Evolutionary conservation across 768 basidiomycete species (phyloP).

Genomic region (Lyophyllum shimeji): DNA sequence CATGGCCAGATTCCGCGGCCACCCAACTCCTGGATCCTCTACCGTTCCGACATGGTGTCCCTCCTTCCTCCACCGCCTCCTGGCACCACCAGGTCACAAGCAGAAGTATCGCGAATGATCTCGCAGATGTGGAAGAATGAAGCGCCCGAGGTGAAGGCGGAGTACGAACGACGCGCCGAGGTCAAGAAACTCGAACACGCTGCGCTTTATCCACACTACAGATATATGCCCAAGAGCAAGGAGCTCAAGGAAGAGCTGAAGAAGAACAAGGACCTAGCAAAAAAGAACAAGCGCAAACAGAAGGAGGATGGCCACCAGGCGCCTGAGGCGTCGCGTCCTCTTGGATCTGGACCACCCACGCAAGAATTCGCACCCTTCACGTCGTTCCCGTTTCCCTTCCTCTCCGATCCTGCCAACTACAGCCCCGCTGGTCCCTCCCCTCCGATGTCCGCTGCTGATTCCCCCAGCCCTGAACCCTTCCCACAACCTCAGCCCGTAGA

Average conservation of each 20-base stretch:
- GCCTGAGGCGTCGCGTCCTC: slow-evolving; percentile 3
- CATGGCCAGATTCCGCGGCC: slow-evolving; percentile 55
- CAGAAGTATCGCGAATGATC: slow-evolving; percentile 63
- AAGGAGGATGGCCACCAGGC: background rate
- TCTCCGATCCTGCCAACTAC: slow-evolving; percentile 26
- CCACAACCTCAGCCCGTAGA: background rate
- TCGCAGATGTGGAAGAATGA: slow-evolving; percentile 65
- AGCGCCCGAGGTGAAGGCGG: slow-evolving; percentile 39
- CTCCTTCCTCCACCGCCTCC: slow-evolving; percentile 35
- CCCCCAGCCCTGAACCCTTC: slow-evolving; percentile 34
- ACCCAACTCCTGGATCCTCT: slow-evolving; percentile 83
- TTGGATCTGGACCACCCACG: background rate
- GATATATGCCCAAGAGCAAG: slow-evolving; percentile 55
- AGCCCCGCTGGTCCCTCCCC: slow-evolving; percentile 50
- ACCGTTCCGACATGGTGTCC: slow-evolving; percentile 60
- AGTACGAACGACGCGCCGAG: slow-evolving; percentile 56
- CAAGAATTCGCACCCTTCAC: slow-evolving; percentile 11
- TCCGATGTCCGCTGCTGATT: slow-evolving; percentile 49
- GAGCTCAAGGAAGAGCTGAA: slow-evolving; percentile 41
- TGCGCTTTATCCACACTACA: slow-evolving; percentile 52
- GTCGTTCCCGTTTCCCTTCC: slow-evolving; percentile 17
- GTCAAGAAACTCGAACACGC: slow-evolving; percentile 52
- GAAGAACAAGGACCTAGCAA: slow-evolving; percentile 35
- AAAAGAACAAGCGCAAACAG: slow-evolving; percentile 6
- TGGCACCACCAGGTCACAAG: slow-evolving; percentile 48